Conservation (phyloP, 148 eudicot genomes). For the Spergularia marina region DNA sequence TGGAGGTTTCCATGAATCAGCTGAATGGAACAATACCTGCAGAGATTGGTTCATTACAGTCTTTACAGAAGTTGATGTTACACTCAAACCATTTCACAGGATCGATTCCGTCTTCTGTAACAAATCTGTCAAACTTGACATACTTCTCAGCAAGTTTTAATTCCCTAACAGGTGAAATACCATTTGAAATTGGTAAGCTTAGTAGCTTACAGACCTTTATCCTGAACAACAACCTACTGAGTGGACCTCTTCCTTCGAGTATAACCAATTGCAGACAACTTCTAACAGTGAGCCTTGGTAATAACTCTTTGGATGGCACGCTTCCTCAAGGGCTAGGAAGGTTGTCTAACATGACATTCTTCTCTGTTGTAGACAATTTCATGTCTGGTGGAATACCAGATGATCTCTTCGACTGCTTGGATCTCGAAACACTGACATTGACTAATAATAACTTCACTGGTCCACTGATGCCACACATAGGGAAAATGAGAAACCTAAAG, state of each 20-base stretch:
- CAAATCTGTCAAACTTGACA: conserved; percentile 51
- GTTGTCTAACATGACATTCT: conserved; percentile 50
- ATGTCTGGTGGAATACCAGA: conserved; percentile 69
- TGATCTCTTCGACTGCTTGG: conserved; percentile 62
- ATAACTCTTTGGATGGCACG: conserved; percentile 50
- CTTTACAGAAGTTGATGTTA: conserved; percentile 56
- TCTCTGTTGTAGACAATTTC: conserved; percentile 46
- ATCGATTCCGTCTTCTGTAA: conserved; percentile 56
- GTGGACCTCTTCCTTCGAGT: conserved; percentile 64
- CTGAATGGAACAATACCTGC: conserved; percentile 56
- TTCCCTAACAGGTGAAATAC: conserved; percentile 66
- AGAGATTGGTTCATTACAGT: conserved; percentile 46
- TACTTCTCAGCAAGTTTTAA: conserved; percentile 58
- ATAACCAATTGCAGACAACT: conserved; percentile 65
- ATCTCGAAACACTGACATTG: conserved; percentile 42
- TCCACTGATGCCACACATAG: conserved; percentile 42
- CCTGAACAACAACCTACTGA: conserved; percentile 40
- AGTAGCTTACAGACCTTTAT: conserved; percentile 55
- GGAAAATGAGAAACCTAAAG: conserved; percentile 47
- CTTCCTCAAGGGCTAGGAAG: conserved; percentile 60
- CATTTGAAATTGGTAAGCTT: conserved; percentile 62
- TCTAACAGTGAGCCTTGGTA: conserved; percentile 31
- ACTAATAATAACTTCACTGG: conserved; percentile 53
- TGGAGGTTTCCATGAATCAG: conserved; percentile 60
- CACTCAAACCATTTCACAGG: conserved; percentile 65